Evolutionary conservation across 192 early-diverging fungal species (phyloP).

Genomic region (Cladochytrium replicatum): DNA sequence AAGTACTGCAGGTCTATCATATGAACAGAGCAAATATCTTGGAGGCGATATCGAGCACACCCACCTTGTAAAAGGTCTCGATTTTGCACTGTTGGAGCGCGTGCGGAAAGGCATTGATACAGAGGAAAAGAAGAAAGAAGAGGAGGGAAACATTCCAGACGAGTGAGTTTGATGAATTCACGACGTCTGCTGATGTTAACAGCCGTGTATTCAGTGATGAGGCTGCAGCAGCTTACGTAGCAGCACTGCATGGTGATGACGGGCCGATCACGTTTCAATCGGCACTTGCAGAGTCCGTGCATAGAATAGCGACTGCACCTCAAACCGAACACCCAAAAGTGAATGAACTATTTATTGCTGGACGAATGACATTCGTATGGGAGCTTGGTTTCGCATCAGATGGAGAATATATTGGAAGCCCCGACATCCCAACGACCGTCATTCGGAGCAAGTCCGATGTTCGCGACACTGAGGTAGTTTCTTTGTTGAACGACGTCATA

Average conservation of each 20-base stretch:
- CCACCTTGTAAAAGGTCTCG: constrained; percentile 88
- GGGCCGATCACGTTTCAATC: constrained; percentile 28
- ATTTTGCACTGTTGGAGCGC: constrained; percentile 72
- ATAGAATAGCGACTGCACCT: constrained; percentile 24
- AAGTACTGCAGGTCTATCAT: constrained; percentile 6
- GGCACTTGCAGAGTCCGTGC: constrained; percentile 38
- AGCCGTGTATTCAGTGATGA: constrained; percentile 16
- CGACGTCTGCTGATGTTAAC: constrained; percentile 1
- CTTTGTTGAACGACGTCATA: neutral
- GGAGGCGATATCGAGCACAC: constrained; percentile 81
- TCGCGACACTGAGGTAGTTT: constrained; percentile 16
- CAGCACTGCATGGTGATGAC: constrained; percentile 31
- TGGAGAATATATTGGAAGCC: constrained; percentile 27
- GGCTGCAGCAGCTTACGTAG: constrained; percentile 30
- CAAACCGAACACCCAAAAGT: constrained; percentile 26
- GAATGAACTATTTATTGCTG: constrained; percentile 66
- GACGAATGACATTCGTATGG: constrained; percentile 68
- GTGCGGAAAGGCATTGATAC: too few species aligned
- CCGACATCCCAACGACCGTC: constrained; percentile 58
- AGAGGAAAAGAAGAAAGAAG: constrained; percentile 20
- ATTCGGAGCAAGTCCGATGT: constrained; percentile 71
- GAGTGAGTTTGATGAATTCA: neutral
- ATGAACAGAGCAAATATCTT: constrained; percentile 75
- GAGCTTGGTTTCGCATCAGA: constrained; percentile 38
- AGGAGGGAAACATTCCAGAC: neutral